Base-by-base conservation (phyloP, 768 basidiomycete species). In the Boletus bicolor region DNA sequence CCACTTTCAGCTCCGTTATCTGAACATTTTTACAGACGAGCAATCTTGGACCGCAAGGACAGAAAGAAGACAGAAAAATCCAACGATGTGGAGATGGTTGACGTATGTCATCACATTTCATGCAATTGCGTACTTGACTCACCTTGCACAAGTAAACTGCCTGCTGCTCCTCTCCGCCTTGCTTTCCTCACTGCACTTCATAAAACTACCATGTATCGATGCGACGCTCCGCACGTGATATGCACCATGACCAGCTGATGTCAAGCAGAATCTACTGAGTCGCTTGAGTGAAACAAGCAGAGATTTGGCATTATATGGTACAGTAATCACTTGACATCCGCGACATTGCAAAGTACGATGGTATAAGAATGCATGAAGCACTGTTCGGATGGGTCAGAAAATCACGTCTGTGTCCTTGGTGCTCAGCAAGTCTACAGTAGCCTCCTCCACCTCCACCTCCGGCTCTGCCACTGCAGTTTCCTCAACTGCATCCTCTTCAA, bases 401-500 rank as follows among this genome's bases (percentile, higher is more conserved):
- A 98, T 97, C 47, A 98, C 84, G 74, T 98, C 95, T 52, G 83
- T 84, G 67, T 98, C 95, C 70, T 93, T 96, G 61, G 83, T 88
- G 62, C 83, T 87, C 54, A 98, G 75, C 64, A 98, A 76, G 72
- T 96, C 82, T 44, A 75, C 75, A 7, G 70, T 69, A 14, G 73
- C 74, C 30, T 72, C 73, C 17, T 76, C 65, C 37, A 11, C 73
- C 17, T 76, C 65, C 37, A 11, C 42, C 24, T 44, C 76, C 12
- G 52, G 47, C 42, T 61, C 56, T 15, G 46, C 54, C 21, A 47
- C 43, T 19, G 12, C 32, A 14, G 11, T 39, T 19, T 54, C 53
- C 43, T 59, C 60, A n/a, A 26, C 68, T 21, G 73, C 73, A 12
- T 64, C 71, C 34, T 64, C 60, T 37, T 73, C 73, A 51, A 68